Conservation (phyloP, 768 basidiomycete genomes). For the Kwoniella mangroviensis region DNA sequence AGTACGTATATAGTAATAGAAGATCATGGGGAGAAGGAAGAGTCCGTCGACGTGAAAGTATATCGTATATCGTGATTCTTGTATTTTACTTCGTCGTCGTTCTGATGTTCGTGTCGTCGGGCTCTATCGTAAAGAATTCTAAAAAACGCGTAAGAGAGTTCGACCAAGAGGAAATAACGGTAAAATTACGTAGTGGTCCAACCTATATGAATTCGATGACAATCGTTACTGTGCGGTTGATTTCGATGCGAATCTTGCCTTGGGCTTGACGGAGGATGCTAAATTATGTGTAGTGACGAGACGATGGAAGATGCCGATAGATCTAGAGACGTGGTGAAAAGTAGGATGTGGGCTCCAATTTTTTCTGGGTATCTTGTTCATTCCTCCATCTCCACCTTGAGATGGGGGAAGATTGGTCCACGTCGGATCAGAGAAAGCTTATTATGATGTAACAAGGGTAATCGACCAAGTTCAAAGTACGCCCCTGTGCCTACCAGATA, state of each 20-base stretch:
- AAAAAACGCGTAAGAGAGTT: not conserved
- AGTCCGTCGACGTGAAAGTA: not conserved
- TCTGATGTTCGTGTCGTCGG: not conserved
- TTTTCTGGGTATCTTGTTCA: not conserved
- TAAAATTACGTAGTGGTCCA: not conserved
- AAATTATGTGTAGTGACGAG: no score
- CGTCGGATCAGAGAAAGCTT: not conserved
- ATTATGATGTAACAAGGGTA: constrained; percentile 1
- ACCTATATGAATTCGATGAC: not conserved
- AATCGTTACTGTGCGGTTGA: no score
- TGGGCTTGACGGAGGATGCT: no score
- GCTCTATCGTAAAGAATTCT: not conserved
- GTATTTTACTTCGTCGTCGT: not conserved
- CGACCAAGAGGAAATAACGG: not conserved
- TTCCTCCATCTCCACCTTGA: not conserved
- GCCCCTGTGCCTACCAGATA: not conserved
- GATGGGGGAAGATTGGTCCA: not conserved
- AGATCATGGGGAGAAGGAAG: not conserved
- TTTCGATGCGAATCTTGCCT: no score
- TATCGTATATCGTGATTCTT: no score
- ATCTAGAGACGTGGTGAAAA: no score
- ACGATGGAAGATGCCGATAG: no score
- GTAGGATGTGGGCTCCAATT: not conserved
- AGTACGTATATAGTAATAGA: not conserved
- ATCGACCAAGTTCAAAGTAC: not conserved